phyloP scores from a whole-genome alignment of 306 rosid genomes.

The barrel medic (Medicago truncatula) region MtrunA17r5.0-ANR NC_053048.1:46207001-46207500 shows the following conservation, averaged over 20 bases:
- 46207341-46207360: constrained; percentile 63
- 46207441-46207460: constrained; percentile 76
- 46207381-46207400: constrained; percentile 72
- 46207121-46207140: constrained; percentile 43
- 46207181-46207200: not conserved
- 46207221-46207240: too few species aligned
- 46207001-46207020: constrained; percentile 93
- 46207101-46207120: too few species aligned
- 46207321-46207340: constrained; percentile 70
- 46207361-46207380: constrained; percentile 69
- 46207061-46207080: too few species aligned
- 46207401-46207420: constrained; percentile 70
- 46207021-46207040: constrained; percentile 57
- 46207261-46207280: constrained; percentile 54
- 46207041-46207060: too few species aligned
- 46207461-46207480: constrained; percentile 65
- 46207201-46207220: too few species aligned
- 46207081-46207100: too few species aligned
- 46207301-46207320: constrained; percentile 54
- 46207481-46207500: constrained; percentile 72
- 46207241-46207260: not conserved
- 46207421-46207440: constrained; percentile 82
- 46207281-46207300: constrained; percentile 51
- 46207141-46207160: too few species aligned
- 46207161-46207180: too few species aligned